Conservation (phyloP, 768 basidiomycete species). For the Suillus sp. region DNA sequence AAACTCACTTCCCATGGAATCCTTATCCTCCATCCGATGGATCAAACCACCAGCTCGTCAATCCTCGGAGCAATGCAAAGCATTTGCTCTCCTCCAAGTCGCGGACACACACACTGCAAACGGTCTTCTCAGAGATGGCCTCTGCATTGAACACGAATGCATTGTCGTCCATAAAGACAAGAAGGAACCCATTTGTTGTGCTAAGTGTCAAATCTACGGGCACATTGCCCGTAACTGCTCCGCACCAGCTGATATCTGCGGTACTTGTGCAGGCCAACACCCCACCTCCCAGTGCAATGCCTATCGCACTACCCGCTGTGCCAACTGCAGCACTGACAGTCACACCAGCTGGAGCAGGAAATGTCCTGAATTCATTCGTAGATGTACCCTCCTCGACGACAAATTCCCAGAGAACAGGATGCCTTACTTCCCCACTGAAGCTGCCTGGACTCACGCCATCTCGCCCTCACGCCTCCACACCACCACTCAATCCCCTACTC, state of each 20-base stretch:
- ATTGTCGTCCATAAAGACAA: constrained; percentile 18
- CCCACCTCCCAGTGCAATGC: neutral
- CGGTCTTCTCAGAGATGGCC: constrained; percentile 21
- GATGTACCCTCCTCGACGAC: too few species aligned
- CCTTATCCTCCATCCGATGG: neutral
- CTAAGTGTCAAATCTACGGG: constrained; percentile 10
- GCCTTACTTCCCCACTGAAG: too few species aligned
- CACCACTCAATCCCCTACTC: too few species aligned
- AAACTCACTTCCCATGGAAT: constrained; percentile 11
- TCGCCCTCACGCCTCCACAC: too few species aligned
- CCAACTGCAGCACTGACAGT: neutral
- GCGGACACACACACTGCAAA: constrained; percentile 25
- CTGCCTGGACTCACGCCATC: too few species aligned
- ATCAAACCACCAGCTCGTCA: neutral
- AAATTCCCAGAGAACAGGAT: too few species aligned
- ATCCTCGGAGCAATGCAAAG: neutral
- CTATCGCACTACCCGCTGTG: neutral
- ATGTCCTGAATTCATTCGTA: too few species aligned
- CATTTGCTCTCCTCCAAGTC: constrained; percentile 30
- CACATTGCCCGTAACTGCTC: constrained; percentile 12
- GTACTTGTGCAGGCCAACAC: constrained; percentile 5
- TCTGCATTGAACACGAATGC: constrained; percentile 20
- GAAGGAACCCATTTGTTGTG: constrained; percentile 5
- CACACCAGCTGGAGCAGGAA: constrained; percentile 15
- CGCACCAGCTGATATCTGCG: constrained; percentile 1